Conservation (phyloP, 2,329 filamentous ascomycete species). For the Colletotrichum siamense region DNA sequence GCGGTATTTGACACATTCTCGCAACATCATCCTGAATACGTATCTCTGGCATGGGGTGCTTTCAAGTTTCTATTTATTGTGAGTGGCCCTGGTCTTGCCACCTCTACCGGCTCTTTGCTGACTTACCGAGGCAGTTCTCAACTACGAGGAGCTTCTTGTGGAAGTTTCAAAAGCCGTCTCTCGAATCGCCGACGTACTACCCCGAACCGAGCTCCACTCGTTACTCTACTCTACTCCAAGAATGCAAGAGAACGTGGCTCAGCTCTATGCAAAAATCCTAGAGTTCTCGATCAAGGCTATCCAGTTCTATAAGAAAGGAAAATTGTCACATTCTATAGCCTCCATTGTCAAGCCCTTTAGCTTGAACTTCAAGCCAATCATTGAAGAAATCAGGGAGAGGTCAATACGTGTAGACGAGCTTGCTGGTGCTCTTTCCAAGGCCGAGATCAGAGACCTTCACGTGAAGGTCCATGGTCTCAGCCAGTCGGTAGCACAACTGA, state of each 20-base stretch:
- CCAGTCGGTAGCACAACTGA: accelerated
- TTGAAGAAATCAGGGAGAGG: background rate
- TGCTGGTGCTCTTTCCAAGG: background rate
- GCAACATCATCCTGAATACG: background rate
- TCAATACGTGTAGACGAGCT: background rate
- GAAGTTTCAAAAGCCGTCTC: background rate
- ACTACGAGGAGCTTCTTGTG: background rate
- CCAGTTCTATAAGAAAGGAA: background rate
- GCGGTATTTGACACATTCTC: background rate
- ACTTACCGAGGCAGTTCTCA: background rate
- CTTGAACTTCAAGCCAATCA: background rate
- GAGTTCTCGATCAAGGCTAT: background rate
- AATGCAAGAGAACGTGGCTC: background rate
- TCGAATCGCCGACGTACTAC: background rate
- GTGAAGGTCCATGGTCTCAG: accelerated
- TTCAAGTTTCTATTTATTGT: background rate
- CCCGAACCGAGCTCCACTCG: background rate
- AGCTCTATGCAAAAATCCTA: background rate
- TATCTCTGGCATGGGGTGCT: background rate
- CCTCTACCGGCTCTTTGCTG: accelerated
- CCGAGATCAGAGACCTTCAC: background rate
- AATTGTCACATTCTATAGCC: background rate
- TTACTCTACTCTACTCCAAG: background rate
- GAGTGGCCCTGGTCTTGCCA: accelerated
- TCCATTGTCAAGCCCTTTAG: background rate